Percentiles rank a stretch among this genome's conserved stretches.
phyloP scores from a whole-genome alignment of 2,329 filamentous ascomycete species.

The Orbilia oligospora region DNA sequence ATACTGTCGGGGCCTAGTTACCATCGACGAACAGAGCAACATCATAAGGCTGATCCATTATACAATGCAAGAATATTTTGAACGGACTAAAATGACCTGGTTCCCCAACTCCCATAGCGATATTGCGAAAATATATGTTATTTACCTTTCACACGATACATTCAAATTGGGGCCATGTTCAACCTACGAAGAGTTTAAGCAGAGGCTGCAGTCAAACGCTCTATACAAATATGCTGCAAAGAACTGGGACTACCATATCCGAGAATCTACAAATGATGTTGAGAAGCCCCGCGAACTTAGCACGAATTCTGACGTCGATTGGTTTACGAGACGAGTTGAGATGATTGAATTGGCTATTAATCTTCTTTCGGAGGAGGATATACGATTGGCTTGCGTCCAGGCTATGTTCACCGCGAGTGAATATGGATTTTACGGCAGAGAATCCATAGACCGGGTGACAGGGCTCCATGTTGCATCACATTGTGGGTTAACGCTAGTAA shows the following conservation, averaged over 20 bases:
- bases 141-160: constrained; percentile 32
- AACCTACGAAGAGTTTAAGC: background rate
- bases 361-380: background rate
- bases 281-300: background rate
- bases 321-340: background rate
- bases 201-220: constrained; percentile 5
- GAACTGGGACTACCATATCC: constrained; percentile 26
- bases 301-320: background rate
- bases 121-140: constrained; percentile 30
- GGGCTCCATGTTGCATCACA: constrained; percentile 20
- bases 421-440: too few species aligned
- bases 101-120: constrained; percentile 7
- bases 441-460: background rate
- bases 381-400: background rate
- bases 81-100: background rate
- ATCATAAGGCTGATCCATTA: too few species aligned
- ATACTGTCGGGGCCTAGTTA: too few species aligned
- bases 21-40: too few species aligned
- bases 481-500: constrained; percentile 6
- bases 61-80: constrained; percentile 38
- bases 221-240: constrained; percentile 22
- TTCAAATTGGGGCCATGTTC: constrained; percentile 10
- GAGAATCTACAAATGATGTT: background rate
- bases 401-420: too few species aligned
- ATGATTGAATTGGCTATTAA: background rate